Evolutionary conservation across 768 basidiomycete species (phyloP).

Genomic region (Neoboletus brunneissimus): DNA sequence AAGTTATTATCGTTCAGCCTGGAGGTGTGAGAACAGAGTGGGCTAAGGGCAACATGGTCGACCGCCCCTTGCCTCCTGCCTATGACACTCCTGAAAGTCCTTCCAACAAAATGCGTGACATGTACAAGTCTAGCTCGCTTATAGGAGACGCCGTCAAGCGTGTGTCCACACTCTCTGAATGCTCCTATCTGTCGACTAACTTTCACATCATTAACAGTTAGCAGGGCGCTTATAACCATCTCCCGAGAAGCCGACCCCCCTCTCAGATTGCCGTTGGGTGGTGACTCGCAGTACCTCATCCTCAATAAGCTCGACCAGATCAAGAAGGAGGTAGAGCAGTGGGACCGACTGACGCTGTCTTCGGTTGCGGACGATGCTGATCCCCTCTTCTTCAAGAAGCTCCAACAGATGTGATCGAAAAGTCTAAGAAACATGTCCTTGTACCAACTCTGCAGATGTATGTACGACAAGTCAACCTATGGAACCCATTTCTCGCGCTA

Average conservation of each 20-base stretch:
- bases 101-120: conserved; percentile 8
- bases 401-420: not conserved
- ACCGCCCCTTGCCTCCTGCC: conserved; percentile 11
- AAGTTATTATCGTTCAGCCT: conserved; percentile 20
- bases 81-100: conserved; percentile 17
- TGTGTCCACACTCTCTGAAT: not conserved
- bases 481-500: not conserved
- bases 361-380: conserved; percentile 23
- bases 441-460: not conserved
- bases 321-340: conserved; percentile 15
- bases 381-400: conserved; percentile 11
- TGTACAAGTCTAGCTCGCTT: not conserved
- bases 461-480: not conserved
- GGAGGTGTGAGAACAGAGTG: conserved; percentile 22
- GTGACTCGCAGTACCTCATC: conserved; percentile 17
- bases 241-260: conserved; percentile 21
- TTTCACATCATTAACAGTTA: conserved; percentile 9
- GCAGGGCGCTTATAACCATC: conserved; percentile 14
- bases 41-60: conserved; percentile 19
- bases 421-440: not conserved
- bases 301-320: conserved; percentile 16
- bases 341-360: conserved; percentile 12
- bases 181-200: not conserved
- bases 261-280: conserved; percentile 20
- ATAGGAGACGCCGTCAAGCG: conserved; percentile 13